These are phyloP conservation scores for Cenococcum geophilum DNA, from an alignment of 495 filamentous ascomycete genomes.

Conservation along the genomic window DNA sequence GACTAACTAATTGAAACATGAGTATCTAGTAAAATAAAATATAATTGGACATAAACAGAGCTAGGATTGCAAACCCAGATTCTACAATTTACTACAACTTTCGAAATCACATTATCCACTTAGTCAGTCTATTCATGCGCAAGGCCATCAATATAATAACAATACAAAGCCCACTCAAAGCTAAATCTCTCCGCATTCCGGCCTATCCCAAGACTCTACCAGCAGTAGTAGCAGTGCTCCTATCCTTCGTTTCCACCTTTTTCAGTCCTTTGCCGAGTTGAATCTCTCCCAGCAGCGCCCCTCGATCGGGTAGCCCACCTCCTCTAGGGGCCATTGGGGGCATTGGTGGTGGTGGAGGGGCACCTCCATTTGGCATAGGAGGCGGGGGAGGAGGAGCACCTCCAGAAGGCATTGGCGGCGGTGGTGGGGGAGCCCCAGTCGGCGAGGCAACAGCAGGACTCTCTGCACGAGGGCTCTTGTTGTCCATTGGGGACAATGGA, in stretches of 20 bases:
- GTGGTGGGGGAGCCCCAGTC: slow-evolving; percentile 31
- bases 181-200: not conserved
- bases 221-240: slow-evolving; percentile 60
- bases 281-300: slow-evolving; percentile 73
- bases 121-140: too few species aligned
- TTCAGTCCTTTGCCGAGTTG: slow-evolving; percentile 66
- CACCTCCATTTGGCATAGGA: slow-evolving; percentile 41
- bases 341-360: slow-evolving; percentile 41
- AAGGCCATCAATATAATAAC: too few species aligned
- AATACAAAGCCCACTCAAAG: too few species aligned
- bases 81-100: too few species aligned
- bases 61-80: too few species aligned
- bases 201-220: slow-evolving; percentile 57
- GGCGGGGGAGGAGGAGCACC: slow-evolving; percentile 49
- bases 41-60: too few species aligned
- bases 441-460: slow-evolving; percentile 41
- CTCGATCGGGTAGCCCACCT: slow-evolving; percentile 40
- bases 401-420: slow-evolving; percentile 33
- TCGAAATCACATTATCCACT: too few species aligned
- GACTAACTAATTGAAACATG: too few species aligned
- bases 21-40: too few species aligned
- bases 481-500: slow-evolving; percentile 74
- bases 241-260: slow-evolving; percentile 82
- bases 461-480: slow-evolving; percentile 44
- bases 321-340: slow-evolving; percentile 35